Conservation (phyloP, 345 rosid genomes). For the Brassica incana region DNA sequence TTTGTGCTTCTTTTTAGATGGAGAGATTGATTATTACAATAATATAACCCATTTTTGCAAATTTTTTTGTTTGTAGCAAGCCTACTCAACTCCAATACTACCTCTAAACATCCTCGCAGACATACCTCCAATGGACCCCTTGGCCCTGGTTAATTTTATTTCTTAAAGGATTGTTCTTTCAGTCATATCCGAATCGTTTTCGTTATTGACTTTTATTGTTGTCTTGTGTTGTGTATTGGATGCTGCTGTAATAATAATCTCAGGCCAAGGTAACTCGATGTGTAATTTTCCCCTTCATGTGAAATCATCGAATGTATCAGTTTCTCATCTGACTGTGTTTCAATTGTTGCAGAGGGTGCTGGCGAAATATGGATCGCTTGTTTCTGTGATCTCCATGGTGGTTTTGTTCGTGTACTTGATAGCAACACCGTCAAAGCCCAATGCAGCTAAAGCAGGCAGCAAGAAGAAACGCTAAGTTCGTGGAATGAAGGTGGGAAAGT, state of each 20-base stretch:
- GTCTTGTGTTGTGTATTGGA: conserved; percentile 40
- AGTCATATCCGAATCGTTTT: background rate
- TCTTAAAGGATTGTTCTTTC: background rate
- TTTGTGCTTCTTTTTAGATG: background rate
- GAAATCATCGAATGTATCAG: background rate
- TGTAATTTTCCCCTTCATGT: conserved; percentile 2
- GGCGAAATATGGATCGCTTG: conserved; percentile 76
- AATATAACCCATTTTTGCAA: background rate
- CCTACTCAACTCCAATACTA: conserved; percentile 76
- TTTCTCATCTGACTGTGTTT: conserved; percentile 7
- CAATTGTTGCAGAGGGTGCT: conserved; percentile 69
- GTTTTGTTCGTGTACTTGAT: conserved; percentile 71
- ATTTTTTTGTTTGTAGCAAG: conserved; percentile 51
- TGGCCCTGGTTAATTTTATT: conserved; percentile 58
- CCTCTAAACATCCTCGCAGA: conserved; percentile 91
- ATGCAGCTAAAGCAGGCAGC: conserved; percentile 64
- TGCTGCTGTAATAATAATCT: conserved; percentile 32
- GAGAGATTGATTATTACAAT: background rate
- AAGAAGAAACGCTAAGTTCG: conserved; percentile 74
- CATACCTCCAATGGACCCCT: conserved; percentile 62
- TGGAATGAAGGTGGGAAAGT: conserved; percentile 15
- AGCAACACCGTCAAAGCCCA: conserved; percentile 67
- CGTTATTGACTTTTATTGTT: conserved; percentile 25
- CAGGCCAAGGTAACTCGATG: conserved; percentile 79
- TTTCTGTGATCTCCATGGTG: conserved; percentile 76